A percentile compares a stretch with the other conserved stretches of the same genome.
Conservation (phyloP, 2,329 filamentous ascomycete genomes). For the Fusarium nelsonii region DNA sequence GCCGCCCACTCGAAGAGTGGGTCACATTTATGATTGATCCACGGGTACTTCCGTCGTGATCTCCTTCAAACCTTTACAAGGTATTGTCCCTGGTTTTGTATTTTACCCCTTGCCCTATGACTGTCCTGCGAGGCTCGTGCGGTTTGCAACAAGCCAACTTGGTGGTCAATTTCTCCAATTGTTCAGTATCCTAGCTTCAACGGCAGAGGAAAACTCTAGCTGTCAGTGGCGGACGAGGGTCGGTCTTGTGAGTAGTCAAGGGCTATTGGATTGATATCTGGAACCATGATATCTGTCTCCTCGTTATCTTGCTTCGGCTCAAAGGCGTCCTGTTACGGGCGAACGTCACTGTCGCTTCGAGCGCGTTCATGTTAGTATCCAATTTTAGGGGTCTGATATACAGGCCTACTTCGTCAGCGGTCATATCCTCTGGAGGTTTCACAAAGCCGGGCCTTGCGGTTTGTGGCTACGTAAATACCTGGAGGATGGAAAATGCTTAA, state of each 20-base stretch:
- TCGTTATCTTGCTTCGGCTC: not conserved
- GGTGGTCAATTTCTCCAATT: not conserved
- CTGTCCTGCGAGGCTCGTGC: not conserved
- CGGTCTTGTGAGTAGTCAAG: not conserved
- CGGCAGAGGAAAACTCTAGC: not conserved
- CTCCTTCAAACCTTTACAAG: not conserved
- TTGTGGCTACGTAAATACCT: conserved; percentile 1
- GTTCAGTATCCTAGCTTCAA: not conserved
- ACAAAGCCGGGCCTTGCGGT: conserved; percentile 1
- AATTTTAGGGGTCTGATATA: not conserved
- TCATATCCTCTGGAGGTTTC: not conserved
- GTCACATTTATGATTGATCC: too few species aligned
- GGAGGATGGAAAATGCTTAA: not conserved
- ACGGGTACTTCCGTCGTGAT: not conserved
- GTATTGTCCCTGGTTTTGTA: not conserved
- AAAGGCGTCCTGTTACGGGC: not conserved
- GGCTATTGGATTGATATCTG: not conserved
- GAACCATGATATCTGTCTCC: not conserved
- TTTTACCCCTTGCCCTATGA: not conserved
- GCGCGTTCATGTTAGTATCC: not conserved
- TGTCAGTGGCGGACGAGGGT: not conserved
- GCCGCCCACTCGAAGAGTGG: too few species aligned
- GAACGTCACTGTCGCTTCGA: not conserved
- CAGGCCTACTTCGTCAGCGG: not conserved
- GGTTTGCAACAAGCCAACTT: not conserved